phyloP scores from a whole-genome alignment of 805 yeast species.

The Zygoascus bituminiphila region DNA sequence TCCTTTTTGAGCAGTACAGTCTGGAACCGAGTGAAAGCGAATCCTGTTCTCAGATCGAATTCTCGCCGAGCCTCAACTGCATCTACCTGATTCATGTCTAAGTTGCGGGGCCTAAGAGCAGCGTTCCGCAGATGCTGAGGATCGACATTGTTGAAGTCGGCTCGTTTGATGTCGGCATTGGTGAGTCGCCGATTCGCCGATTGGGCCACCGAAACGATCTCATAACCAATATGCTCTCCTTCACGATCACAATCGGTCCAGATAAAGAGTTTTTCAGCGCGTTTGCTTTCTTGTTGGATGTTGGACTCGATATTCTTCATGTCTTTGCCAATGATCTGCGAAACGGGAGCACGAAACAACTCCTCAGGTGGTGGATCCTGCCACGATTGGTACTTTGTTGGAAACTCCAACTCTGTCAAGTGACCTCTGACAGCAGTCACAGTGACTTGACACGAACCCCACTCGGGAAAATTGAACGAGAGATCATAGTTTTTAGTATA shows the following conservation, averaged over 20 bases:
- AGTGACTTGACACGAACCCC: slow-evolving; percentile 67
- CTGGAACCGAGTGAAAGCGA: slow-evolving; percentile 75
- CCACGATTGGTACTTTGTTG: slow-evolving; percentile 45
- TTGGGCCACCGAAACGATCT: slow-evolving; percentile 63
- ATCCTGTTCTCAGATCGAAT: slow-evolving; percentile 82
- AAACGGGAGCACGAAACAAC: slow-evolving; percentile 65
- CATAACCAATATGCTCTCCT: slow-evolving; percentile 89
- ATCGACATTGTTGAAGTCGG: slow-evolving; percentile 83
- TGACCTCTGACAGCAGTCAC: slow-evolving; percentile 95
- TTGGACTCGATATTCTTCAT: slow-evolving; percentile 50
- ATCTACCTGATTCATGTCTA: slow-evolving; percentile 62
- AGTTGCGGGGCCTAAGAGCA: slow-evolving; percentile 53
- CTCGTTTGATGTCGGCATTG: slow-evolving; percentile 52
- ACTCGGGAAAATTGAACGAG: slow-evolving; percentile 50
- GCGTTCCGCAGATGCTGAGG: slow-evolving; percentile 63
- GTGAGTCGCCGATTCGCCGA: slow-evolving; percentile 41
- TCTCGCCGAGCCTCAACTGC: slow-evolving; percentile 87
- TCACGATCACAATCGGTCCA: slow-evolving; percentile 99
- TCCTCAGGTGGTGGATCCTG: slow-evolving; percentile 55
- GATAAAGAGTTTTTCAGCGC: slow-evolving; percentile 62
- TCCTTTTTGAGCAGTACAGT: slow-evolving; percentile 37
- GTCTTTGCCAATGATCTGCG: slow-evolving; percentile 33
- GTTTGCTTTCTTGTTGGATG: slow-evolving; percentile 55
- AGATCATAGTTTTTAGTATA: slow-evolving; percentile 78
- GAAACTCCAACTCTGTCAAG: slow-evolving; percentile 56